Conservation (phyloP, 2,329 filamentous ascomycete genomes). For the Calonectria naviculata region DNA sequence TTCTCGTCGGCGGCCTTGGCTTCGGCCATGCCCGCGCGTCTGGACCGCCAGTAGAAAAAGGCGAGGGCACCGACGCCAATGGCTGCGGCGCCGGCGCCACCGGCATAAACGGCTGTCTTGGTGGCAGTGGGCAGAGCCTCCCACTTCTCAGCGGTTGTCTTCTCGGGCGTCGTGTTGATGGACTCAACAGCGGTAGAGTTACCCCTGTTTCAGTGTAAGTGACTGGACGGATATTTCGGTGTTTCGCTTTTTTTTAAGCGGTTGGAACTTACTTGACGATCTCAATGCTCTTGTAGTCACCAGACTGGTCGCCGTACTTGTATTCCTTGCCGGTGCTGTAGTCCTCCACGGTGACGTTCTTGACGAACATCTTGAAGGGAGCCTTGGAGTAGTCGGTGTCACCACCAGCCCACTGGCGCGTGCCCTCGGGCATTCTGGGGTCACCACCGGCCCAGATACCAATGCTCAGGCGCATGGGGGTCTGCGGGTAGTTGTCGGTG, state of each 20-base stretch:
- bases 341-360: slow-evolving; percentile 66
- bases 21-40: slow-evolving; percentile 63
- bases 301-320: slow-evolving; percentile 69
- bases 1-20: slow-evolving; percentile 57
- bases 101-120: slow-evolving; percentile 65
- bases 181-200: slow-evolving; percentile 66
- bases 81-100: slow-evolving; percentile 55
- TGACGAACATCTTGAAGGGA: slow-evolving; percentile 81
- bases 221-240: background rate
- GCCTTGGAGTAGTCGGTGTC: slow-evolving; percentile 72
- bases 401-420: slow-evolving; percentile 78
- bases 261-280: slow-evolving; percentile 58
- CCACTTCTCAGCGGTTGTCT: slow-evolving; percentile 65
- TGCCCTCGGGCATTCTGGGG: slow-evolving; percentile 62
- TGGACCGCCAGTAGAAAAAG: slow-evolving; percentile 67
- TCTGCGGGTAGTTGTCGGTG: slow-evolving; percentile 77
- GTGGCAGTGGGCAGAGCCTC: slow-evolving; percentile 58
- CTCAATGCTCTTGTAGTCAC: slow-evolving; percentile 73
- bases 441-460: slow-evolving; percentile 76
- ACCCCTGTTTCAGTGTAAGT: slow-evolving; percentile 51
- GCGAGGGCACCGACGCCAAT: slow-evolving; percentile 53
- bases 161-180: slow-evolving; percentile 52
- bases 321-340: slow-evolving; percentile 74
- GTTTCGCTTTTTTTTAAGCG: background rate
- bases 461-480: slow-evolving; percentile 76